Conservation (phyloP, 495 filamentous ascomycete species). For the Aspergillus incahuasiensis region DNA sequence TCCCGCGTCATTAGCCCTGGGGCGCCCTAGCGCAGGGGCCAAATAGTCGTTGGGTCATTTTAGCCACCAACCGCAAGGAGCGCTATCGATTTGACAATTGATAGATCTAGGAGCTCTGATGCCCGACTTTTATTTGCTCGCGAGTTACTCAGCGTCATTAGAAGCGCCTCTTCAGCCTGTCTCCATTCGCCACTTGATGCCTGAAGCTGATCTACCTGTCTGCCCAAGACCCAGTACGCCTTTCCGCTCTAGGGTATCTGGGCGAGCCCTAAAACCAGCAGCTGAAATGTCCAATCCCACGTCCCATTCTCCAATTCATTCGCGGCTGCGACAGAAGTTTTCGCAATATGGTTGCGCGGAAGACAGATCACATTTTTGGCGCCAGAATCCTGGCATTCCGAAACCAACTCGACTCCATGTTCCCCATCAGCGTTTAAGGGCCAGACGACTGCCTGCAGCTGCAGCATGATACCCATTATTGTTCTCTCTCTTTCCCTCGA, state of each 20-base stretch:
- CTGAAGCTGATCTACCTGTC: not conserved
- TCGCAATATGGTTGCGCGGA: not conserved
- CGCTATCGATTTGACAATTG: conserved; percentile 21
- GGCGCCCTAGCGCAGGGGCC: conserved; percentile 19
- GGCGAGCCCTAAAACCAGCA: not conserved
- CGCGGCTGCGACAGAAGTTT: not conserved
- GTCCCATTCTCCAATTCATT: not conserved
- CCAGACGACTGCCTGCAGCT: not conserved
- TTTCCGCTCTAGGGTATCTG: conserved; percentile 1
- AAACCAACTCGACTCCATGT: not conserved
- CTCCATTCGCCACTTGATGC: conserved; percentile 1
- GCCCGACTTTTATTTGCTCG: conserved; percentile 11
- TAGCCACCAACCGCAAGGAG: not conserved
- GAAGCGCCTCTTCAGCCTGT: not conserved
- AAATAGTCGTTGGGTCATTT: conserved; percentile 14
- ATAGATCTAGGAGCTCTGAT: conserved; percentile 7
- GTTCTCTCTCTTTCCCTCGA: not conserved
- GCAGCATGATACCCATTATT: not conserved
- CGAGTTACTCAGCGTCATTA: too few relatives aligned
- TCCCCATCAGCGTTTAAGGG: not conserved
- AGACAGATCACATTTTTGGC: not conserved
- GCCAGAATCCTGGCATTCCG: not conserved
- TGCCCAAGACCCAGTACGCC: not conserved
- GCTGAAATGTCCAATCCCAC: not conserved
- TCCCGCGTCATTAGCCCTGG: conserved; percentile 12